Conservation (phyloP, 495 filamentous ascomycete genomes). For the Neurospora sp. region DNA sequence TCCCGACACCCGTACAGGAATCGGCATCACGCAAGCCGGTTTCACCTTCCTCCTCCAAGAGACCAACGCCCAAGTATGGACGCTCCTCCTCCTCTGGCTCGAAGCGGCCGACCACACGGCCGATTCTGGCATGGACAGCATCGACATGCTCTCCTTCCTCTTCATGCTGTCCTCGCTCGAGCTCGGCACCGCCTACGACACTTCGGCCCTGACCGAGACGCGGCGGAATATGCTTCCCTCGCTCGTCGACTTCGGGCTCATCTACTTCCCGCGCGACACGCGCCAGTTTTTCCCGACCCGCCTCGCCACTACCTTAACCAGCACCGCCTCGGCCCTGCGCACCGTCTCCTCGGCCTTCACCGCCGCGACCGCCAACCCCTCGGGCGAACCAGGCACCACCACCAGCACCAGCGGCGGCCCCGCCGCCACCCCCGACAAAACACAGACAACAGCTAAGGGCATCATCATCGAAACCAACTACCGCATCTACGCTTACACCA, state of each 20-base stretch:
- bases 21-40: conserved; percentile 76
- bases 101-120: conserved; percentile 56
- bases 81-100: conserved; percentile 83
- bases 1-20: conserved; percentile 39
- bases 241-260: conserved; percentile 78
- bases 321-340: conserved; percentile 64
- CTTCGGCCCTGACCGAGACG: conserved; percentile 61
- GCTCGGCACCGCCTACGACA: conserved; percentile 81
- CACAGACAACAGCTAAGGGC: conserved; percentile 44
- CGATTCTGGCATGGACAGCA: conserved; percentile 60
- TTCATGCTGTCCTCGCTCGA: conserved; percentile 93
- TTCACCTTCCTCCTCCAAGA: conserved; percentile 94
- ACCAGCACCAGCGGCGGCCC: conserved; percentile 28
- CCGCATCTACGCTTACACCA: conserved; percentile 92
- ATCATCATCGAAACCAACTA: conserved; percentile 99
- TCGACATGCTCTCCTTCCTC: conserved; percentile 90
- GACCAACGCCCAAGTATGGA: conserved; percentile 93
- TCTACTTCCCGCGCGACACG: conserved; percentile 52
- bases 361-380: conserved; percentile 36
- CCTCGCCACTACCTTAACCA: conserved; percentile 84
- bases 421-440: conserved; percentile 3
- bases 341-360: conserved; percentile 45
- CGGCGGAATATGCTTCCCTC: conserved; percentile 80
- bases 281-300: conserved; percentile 86
- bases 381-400: conserved; percentile 12